Evolutionary conservation across 139 green algal genomes (phyloP), one percentile per base, ranked within the genome.

Genomic region (Bryopsis sp.): DNA sequence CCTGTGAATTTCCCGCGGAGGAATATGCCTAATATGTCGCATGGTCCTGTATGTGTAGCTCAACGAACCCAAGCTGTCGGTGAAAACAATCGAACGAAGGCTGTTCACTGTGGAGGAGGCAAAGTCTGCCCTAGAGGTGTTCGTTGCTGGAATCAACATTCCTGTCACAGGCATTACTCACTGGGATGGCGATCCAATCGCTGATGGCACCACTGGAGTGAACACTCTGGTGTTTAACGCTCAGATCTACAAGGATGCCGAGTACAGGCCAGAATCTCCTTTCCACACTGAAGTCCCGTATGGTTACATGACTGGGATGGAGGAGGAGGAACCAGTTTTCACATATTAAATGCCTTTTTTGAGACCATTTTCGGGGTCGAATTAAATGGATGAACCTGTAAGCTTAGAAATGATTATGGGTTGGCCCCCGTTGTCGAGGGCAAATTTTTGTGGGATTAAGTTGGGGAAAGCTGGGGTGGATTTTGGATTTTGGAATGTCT

Each of bases 251-350:
- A 61, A 85, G 3, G 81, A 95, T 74, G 75, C 78, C 67, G 58
- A 78, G 31, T 68, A 71, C 31, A 24, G 24, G 47, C 26, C 43
- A 31, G 58, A 73, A 33, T 74, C 60, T 22, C 64, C 72, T 59
- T 15, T 48, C 26, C 87, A 94, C 76, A 70, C 72, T 3, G 71
- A 78, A 38, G 82, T 95, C 54, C 85, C 86, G 11, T 95, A 92
- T 58, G 88, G 85, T 28, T 86, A 75, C 58, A 47, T 90, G 28
- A 90, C 83, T 0, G 82, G 83, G 48, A 91, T 90, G 80, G 46
- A 58, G 0, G 64, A 72, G 29, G n/a, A n/a, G n/a, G n/a, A n/a
- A n/a, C n/a, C n/a, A n/a, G n/a, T n/a, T n/a, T n/a, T n/a, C n/a
- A n/a, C n/a, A n/a, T n/a, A n/a, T n/a, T n/a, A n/a, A n/a, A n/a